These are phyloP conservation scores for Powellomyces hirtus DNA, from an alignment of 192 early-diverging fungal species.

Conservation along the genomic window DNA sequence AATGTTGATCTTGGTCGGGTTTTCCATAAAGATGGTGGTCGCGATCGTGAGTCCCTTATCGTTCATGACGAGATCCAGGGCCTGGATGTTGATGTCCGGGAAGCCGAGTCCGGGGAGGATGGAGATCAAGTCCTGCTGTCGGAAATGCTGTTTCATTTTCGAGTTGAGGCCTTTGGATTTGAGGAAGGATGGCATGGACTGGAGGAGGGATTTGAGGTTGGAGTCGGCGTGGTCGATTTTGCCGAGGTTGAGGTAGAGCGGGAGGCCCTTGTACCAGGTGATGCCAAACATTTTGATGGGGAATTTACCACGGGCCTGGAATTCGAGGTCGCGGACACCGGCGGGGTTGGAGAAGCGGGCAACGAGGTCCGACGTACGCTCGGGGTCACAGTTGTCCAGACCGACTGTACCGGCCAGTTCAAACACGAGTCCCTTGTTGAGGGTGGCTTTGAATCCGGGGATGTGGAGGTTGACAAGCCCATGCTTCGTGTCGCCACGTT, in stretches of 20 bases:
- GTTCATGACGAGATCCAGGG: slow-evolving; percentile 27
- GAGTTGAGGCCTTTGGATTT: slow-evolving; percentile 15
- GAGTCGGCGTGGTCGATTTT: slow-evolving; percentile 13
- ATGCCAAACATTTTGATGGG: slow-evolving; percentile 38
- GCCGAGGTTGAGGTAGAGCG: slow-evolving; percentile 33
- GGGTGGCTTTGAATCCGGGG: slow-evolving; percentile 20
- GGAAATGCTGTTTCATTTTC: neutral
- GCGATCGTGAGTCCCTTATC: slow-evolving; percentile 30
- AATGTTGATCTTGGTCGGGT: slow-evolving; percentile 34
- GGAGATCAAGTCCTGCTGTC: slow-evolving; percentile 17
- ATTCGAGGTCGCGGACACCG: slow-evolving; percentile 17
- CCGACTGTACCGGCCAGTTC: slow-evolving; percentile 19
- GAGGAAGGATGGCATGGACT: slow-evolving; percentile 17
- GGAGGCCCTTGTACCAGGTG: slow-evolving; percentile 35
- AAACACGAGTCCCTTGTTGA: slow-evolving; percentile 22
- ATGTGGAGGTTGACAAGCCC: slow-evolving; percentile 16
- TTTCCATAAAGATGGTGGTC: slow-evolving; percentile 30
- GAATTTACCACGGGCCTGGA: slow-evolving; percentile 25
- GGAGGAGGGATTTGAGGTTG: slow-evolving; percentile 10
- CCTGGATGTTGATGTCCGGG: slow-evolving; percentile 21
- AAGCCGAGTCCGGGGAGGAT: slow-evolving; percentile 21
- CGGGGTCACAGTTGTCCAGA: slow-evolving; percentile 14
- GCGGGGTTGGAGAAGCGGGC: slow-evolving; percentile 16
- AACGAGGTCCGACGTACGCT: slow-evolving; percentile 4
- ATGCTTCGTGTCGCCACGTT: slow-evolving; percentile 18